phyloP scores from a whole-genome alignment of 2,329 filamentous ascomycete genomes.

The Colletotrichum noveboracense region DNA sequence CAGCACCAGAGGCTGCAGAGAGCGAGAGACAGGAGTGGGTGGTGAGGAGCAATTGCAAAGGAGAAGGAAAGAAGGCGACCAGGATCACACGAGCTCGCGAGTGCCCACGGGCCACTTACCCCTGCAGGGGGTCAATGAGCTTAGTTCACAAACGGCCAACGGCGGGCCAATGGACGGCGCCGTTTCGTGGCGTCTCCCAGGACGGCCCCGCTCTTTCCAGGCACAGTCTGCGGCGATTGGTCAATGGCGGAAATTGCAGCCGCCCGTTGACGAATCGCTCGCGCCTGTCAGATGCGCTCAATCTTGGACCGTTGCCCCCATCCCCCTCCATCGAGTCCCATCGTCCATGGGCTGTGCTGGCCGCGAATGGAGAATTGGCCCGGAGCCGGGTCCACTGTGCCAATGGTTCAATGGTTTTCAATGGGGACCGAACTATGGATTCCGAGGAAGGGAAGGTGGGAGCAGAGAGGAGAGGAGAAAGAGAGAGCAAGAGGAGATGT shows the following conservation, averaged over 20 bases:
- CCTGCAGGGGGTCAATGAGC: constrained; percentile 16
- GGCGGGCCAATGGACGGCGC: constrained; percentile 11
- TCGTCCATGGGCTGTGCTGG: constrained; percentile 11
- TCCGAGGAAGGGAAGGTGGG: constrained; percentile 1
- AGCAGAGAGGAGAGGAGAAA: background rate
- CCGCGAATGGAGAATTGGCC: constrained; percentile 13
- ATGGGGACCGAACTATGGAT: background rate
- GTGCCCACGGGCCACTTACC: background rate
- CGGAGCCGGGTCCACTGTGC: background rate
- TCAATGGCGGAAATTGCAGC: constrained; percentile 19
- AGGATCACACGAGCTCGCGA: constrained; percentile 9
- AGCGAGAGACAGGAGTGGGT: background rate
- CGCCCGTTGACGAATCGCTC: constrained; percentile 17
- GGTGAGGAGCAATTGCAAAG: background rate
- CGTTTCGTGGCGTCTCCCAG: background rate
- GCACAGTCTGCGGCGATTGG: background rate
- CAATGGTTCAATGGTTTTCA: background rate
- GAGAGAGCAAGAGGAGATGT: background rate
- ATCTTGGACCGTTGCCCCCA: constrained; percentile 12
- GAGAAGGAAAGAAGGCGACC: background rate
- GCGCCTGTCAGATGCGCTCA: constrained; percentile 17
- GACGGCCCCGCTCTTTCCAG: background rate
- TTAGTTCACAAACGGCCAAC: constrained; percentile 18
- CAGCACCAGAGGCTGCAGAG: no score
- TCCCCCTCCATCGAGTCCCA: background rate